Percentiles rank a stretch among this genome's conserved stretches.
Conservation (phyloP, 257 asterid species). For the Lithospermum erythrorhizon region DNA sequence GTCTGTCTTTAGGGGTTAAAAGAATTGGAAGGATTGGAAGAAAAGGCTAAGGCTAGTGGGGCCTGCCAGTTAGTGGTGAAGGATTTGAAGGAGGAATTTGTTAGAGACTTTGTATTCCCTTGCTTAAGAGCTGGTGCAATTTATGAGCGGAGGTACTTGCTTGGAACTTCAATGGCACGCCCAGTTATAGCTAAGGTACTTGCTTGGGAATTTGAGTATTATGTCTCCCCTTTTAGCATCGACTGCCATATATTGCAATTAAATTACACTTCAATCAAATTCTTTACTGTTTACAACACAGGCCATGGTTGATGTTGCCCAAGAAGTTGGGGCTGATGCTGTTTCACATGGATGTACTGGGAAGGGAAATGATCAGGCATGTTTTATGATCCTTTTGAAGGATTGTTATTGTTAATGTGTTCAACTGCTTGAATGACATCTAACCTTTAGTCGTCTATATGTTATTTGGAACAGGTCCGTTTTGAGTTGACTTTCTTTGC, state of each 20-base stretch:
- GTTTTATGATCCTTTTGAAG: constrained; percentile 13
- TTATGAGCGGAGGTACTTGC: constrained; percentile 89
- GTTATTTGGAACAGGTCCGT: constrained; percentile 53
- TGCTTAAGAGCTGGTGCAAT: constrained; percentile 93
- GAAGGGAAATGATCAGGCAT: constrained; percentile 92
- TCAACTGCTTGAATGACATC: background rate
- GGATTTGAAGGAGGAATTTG: constrained; percentile 93
- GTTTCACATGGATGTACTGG: constrained; percentile 98
- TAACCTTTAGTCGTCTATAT: constrained; percentile 1
- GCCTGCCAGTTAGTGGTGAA: constrained; percentile 94
- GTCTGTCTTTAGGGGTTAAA: constrained; percentile 45
- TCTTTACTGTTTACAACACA: constrained; percentile 19
- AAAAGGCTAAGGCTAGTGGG: constrained; percentile 93
- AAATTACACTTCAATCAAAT: background rate
- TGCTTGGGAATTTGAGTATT: background rate
- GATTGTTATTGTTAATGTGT: constrained; percentile 4
- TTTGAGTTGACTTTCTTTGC: constrained; percentile 98
- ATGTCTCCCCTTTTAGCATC: background rate
- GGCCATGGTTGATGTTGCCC: constrained; percentile 99
- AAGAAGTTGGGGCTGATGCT: constrained; percentile 98
- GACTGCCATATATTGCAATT: background rate
- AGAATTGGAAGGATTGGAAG: constrained; percentile 92
- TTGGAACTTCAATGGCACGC: constrained; percentile 98
- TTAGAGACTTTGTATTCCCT: constrained; percentile 76
- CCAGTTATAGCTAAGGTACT: constrained; percentile 93